Percentiles rank a stretch among this genome's conserved stretches.
Evolutionary conservation across 2,329 filamentous ascomycete genomes (phyloP).

Genomic region (Colletotrichum tanaceti): DNA sequence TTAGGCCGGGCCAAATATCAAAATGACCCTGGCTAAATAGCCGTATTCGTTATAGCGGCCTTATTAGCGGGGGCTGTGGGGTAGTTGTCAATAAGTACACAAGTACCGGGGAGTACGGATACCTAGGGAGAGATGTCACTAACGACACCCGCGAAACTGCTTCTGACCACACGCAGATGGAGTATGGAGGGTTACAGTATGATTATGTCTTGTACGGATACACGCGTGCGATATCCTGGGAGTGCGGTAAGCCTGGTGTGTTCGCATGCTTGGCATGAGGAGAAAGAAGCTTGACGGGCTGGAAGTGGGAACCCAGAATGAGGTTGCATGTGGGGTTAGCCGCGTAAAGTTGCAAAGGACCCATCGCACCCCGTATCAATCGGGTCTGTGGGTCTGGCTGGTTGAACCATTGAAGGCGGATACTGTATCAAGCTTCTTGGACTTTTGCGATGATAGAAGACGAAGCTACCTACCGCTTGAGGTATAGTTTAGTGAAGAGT

Average conservation of each 20-base stretch:
- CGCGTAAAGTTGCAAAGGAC: not conserved
- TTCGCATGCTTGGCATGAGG: not conserved
- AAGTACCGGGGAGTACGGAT: too few species aligned
- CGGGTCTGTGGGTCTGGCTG: too few species aligned
- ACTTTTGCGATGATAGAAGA: not conserved
- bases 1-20: too few species aligned
- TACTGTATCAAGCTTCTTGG: not conserved
- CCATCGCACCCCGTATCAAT: not conserved
- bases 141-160: not conserved
- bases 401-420: not conserved
- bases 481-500: not conserved
- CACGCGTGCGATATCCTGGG: not conserved
- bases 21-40: too few species aligned
- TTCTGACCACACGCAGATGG: not conserved
- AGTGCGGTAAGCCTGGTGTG: not conserved
- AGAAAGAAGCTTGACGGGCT: not conserved
- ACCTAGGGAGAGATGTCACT: not conserved
- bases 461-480: not conserved
- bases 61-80: not conserved
- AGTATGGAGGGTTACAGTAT: not conserved
- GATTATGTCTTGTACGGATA: not conserved
- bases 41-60: too few species aligned
- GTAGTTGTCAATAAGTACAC: too few species aligned
- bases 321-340: not conserved
- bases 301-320: not conserved